These are phyloP conservation scores for Oenanthe sinensis DNA, from an alignment of 129 eudicot genomes.

Conservation along the genomic window DNA sequence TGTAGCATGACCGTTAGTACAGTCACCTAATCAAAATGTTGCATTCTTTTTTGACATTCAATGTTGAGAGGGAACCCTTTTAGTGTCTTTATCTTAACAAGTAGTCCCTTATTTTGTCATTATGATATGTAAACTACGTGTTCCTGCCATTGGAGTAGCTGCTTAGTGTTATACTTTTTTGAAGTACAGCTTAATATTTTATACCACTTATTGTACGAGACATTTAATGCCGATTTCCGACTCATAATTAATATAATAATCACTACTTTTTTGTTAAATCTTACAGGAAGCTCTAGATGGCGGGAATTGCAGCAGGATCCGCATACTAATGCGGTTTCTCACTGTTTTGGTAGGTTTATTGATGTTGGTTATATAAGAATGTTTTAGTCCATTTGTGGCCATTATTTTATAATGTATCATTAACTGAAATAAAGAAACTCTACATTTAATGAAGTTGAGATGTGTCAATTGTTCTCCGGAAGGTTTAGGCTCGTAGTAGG, in stretches of 20 bases:
- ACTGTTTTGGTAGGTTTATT: conserved; percentile 69
- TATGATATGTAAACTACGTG: not conserved
- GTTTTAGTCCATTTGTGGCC: not conserved
- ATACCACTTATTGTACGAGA: not conserved
- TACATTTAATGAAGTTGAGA: not conserved
- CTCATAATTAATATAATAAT: not conserved
- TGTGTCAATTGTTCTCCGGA: not conserved
- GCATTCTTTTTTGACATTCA: not conserved
- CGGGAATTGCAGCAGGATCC: conserved; percentile 71
- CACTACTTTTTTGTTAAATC: not conserved
- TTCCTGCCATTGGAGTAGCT: not conserved
- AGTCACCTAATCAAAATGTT: not conserved
- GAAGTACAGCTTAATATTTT: not conserved
- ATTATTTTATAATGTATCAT: not conserved
- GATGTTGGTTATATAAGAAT: not conserved
- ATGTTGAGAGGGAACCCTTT: not conserved
- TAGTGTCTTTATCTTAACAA: not conserved
- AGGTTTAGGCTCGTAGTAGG: not conserved
- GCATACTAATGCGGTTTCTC: conserved; percentile 69
- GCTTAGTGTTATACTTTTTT: not conserved
- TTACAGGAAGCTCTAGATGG: conserved; percentile 61
- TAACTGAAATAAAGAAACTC: not conserved
- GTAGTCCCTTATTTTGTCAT: not conserved
- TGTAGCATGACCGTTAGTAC: not conserved
- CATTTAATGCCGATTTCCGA: not conserved